Percentiles rank a stretch among this genome's conserved stretches.
Conservation (phyloP, 345 rosid species). For the Syzygium grande region DNA sequence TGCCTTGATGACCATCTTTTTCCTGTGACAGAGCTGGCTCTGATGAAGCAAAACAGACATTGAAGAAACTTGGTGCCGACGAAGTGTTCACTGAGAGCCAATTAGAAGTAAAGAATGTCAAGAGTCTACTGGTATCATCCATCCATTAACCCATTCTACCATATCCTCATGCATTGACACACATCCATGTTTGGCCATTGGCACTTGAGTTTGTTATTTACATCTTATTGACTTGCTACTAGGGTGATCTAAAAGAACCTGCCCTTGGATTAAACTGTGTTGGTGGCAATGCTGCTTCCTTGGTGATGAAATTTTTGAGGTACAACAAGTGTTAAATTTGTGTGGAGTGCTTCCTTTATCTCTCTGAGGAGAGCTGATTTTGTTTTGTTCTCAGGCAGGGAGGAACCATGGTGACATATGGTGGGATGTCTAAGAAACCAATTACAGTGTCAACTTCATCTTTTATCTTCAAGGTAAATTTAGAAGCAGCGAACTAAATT, state of each 20-base stretch:
- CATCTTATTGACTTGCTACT: neutral
- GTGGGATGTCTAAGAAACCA: conserved; percentile 92
- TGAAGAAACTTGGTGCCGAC: conserved; percentile 69
- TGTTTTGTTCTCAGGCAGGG: conserved; percentile 34
- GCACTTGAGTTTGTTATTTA: neutral
- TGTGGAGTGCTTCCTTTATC: neutral
- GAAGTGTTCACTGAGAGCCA: conserved; percentile 74
- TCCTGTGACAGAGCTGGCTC: conserved; percentile 46
- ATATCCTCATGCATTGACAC: neutral
- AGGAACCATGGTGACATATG: conserved; percentile 94
- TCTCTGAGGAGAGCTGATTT: neutral
- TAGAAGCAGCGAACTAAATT: neutral
- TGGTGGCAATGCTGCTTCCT: conserved; percentile 77
- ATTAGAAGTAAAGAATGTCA: conserved; percentile 68
- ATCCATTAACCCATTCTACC: neutral
- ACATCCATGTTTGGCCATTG: neutral
- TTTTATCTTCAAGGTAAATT: conserved; percentile 67
- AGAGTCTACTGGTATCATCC: conserved; percentile 61
- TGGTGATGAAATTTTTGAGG: conserved; percentile 80
- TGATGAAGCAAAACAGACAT: conserved; percentile 55
- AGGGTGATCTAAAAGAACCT: conserved; percentile 66
- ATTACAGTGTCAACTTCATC: conserved; percentile 67
- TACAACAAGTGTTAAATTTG: neutral
- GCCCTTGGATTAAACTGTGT: conserved; percentile 83
- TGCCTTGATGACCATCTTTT: neutral